These are phyloP conservation scores for Metarhizium anisopliae DNA, from an alignment of 2,329 filamentous ascomycete genomes.

Conservation along the genomic window DNA sequence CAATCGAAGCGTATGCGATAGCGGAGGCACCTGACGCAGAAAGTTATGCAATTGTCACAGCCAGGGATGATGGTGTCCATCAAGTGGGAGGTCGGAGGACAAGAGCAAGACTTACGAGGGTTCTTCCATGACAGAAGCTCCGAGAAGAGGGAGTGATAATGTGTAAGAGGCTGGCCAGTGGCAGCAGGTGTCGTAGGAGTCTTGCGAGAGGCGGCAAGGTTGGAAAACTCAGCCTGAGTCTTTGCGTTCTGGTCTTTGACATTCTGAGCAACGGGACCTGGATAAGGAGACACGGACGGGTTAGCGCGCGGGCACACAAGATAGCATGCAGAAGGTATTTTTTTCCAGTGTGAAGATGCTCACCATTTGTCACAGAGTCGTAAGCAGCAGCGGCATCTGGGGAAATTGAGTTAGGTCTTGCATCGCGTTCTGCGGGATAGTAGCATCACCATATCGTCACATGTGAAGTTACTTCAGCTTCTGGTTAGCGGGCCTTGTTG, in stretches of 20 bases:
- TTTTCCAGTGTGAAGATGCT: neutral
- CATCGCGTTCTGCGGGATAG: neutral
- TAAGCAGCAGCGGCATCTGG: conserved; percentile 41
- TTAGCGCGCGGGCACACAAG: neutral
- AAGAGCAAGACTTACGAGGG: conserved; percentile 39
- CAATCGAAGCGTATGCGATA: conserved; percentile 51
- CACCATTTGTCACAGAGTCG: conserved; percentile 36
- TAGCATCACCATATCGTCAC: neutral
- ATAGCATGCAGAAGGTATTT: neutral
- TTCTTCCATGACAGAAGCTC: conserved; percentile 63
- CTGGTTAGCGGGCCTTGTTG: neutral
- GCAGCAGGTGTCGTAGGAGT: conserved; percentile 44
- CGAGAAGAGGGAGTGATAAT: conserved; percentile 64
- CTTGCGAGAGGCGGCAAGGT: conserved; percentile 47
- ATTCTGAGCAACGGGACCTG: conserved; percentile 51
- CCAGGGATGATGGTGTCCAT: neutral
- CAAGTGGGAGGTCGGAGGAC: neutral
- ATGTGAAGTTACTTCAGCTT: conserved; percentile 4
- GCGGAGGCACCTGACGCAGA: conserved; percentile 46
- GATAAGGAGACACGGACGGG: neutral
- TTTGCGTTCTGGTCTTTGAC: conserved; percentile 47
- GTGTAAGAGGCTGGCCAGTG: conserved; percentile 54
- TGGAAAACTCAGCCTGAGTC: conserved; percentile 46
- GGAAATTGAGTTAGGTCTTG: neutral
- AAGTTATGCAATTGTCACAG: neutral